These are phyloP conservation scores for Globisporangium irregulare DNA, from an alignment of 352 stramenopile genomes.

Conservation along the genomic window DNA sequence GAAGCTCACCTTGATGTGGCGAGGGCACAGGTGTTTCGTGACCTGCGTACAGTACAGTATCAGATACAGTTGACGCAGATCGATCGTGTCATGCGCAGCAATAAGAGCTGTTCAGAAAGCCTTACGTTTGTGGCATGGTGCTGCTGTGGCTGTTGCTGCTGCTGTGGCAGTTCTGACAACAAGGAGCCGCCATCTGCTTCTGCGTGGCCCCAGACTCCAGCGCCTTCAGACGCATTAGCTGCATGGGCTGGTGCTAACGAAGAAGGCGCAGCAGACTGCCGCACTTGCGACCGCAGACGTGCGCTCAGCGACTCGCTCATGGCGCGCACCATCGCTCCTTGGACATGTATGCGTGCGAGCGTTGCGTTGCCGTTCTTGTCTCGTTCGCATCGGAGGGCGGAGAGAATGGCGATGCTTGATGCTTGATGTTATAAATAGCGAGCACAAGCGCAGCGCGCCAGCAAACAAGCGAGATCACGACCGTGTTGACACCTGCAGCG, in stretches of 20 bases:
- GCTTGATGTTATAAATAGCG: neutral
- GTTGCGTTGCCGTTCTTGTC: neutral
- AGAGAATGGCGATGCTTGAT: neutral
- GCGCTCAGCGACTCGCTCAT: constrained; percentile 42
- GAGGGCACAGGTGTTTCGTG: constrained; percentile 24
- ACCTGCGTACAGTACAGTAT: neutral
- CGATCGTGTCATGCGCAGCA: neutral
- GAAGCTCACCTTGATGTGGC: constrained; percentile 29
- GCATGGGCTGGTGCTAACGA: constrained; percentile 6
- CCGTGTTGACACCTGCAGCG: neutral
- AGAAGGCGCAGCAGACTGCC: constrained; percentile 23
- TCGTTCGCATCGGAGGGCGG: neutral
- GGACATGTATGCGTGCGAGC: neutral
- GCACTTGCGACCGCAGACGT: constrained; percentile 44
- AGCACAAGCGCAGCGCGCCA: neutral
- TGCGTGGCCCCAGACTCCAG: neutral
- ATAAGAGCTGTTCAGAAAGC: too few species aligned
- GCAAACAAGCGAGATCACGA: neutral
- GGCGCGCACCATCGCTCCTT: constrained; percentile 11
- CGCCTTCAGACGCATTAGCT: neutral
- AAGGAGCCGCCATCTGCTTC: neutral
- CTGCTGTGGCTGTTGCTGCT: neutral
- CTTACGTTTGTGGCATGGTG: constrained; percentile 1
- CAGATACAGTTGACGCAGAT: neutral
- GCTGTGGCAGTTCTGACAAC: neutral